Evolutionary conservation across 2,329 filamentous ascomycete species (phyloP).

Genomic region (Phialocephala subalpina): DNA sequence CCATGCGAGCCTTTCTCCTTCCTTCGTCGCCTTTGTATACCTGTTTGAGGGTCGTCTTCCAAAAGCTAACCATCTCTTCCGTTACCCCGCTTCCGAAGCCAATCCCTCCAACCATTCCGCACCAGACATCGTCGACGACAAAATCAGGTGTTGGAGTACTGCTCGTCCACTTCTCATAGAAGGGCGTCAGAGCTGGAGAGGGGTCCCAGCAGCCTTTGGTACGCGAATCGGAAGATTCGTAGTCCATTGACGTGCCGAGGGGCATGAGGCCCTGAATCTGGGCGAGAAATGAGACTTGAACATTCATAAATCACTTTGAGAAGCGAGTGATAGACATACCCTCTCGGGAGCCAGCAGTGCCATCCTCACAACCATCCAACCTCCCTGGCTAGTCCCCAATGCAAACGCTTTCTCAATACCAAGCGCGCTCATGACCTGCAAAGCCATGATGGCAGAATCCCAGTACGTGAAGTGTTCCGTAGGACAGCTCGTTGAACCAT

Average conservation of each 20-base stretch:
- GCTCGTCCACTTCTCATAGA: slow-evolving; percentile 50
- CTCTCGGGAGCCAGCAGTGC: slow-evolving; percentile 58
- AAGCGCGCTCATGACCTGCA: slow-evolving; percentile 62
- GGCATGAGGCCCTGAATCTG: slow-evolving; percentile 57
- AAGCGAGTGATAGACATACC: slow-evolving; percentile 19
- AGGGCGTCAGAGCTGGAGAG: slow-evolving; percentile 49
- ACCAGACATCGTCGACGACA: slow-evolving; percentile 55
- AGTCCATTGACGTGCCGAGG: slow-evolving; percentile 61
- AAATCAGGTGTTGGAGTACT: slow-evolving; percentile 54
- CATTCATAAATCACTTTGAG: slow-evolving; percentile 43
- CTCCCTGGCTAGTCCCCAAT: slow-evolving; percentile 56
- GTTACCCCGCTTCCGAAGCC: slow-evolving; percentile 54
- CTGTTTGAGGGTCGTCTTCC: slow-evolving; percentile 53
- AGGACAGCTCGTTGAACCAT: slow-evolving; percentile 52
- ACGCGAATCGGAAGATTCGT: slow-evolving; percentile 55
- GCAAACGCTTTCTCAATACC: slow-evolving; percentile 56
- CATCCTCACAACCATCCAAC: slow-evolving; percentile 59
- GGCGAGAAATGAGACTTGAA: slow-evolving; percentile 43
- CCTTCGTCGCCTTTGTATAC: slow-evolving; percentile 60
- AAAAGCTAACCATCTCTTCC: slow-evolving; percentile 51
- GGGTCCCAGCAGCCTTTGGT: slow-evolving; percentile 59
- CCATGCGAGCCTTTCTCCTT: slow-evolving; percentile 56
- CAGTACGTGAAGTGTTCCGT: slow-evolving; percentile 62
- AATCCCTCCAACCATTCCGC: slow-evolving; percentile 52
- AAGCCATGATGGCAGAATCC: slow-evolving; percentile 61